phyloP scores from a whole-genome alignment of 2,329 filamentous ascomycete species.

The Calonectria ilicicola region DNA sequence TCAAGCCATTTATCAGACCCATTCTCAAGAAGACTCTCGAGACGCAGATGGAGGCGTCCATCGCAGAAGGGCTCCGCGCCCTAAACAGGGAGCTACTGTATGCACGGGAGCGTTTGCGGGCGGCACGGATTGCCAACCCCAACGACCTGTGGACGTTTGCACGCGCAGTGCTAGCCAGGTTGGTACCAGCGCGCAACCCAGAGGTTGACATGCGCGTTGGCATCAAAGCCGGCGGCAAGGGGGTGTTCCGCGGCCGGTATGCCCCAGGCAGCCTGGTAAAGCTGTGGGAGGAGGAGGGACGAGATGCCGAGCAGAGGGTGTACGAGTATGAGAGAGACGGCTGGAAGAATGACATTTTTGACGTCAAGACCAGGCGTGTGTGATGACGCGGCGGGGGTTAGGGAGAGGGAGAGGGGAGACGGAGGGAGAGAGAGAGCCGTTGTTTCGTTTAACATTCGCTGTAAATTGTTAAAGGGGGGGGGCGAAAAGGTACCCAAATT shows the following conservation, averaged over 20 bases:
- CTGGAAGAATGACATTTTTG: conserved; percentile 90
- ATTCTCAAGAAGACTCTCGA: conserved; percentile 85
- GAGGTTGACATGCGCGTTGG: conserved; percentile 82
- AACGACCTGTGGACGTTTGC: conserved; percentile 85
- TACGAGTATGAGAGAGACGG: conserved; percentile 78
- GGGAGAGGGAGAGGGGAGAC: neutral
- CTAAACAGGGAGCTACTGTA: conserved; percentile 89
- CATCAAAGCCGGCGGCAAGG: conserved; percentile 65
- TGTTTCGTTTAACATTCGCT: neutral
- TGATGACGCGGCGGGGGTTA: conserved; percentile 22
- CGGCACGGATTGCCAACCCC: conserved; percentile 84
- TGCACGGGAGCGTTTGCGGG: conserved; percentile 86
- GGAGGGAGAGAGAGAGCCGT: neutral
- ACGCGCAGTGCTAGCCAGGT: conserved; percentile 81
- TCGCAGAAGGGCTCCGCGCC: conserved; percentile 76
- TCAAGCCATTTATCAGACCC: conserved; percentile 86
- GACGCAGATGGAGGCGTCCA: conserved; percentile 77
- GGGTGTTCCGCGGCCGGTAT: conserved; percentile 85
- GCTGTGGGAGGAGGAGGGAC: conserved; percentile 87
- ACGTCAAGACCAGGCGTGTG: conserved; percentile 54
- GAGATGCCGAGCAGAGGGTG: conserved; percentile 76
- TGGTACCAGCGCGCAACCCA: conserved; percentile 79
- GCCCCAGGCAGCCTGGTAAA: conserved; percentile 90
- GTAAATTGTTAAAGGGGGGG: neutral
- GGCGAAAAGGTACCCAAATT: neutral